Base-by-base conservation (phyloP, 805 yeast genomes). In the Ogataea degrootiae region DNA sequence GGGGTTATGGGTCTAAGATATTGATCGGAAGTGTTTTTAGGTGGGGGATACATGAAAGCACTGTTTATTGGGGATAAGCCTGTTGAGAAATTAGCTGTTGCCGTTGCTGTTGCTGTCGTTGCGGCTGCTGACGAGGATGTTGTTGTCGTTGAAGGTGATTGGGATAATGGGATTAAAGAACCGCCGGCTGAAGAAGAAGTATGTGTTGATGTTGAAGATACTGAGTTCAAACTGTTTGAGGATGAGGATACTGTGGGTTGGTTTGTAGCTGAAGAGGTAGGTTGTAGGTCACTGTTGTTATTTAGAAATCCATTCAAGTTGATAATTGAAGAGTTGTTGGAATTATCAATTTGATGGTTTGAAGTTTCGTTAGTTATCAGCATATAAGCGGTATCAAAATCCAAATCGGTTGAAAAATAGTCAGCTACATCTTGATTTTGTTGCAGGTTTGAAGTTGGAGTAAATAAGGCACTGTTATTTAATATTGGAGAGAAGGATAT, bases 361-460 rank as follows among this genome's bases (percentile, higher is more conserved):
- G 31, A n/a, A 33, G 40, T 11, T 29, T 55, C 59, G 33, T 51
- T 50, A 7, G 55, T 59, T 62, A 68, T 66, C 35, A 67, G 54
- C 61, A 60, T 53, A 42, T 64, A 65, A 3, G 71, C 71, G 1
- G 71, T 67, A 39, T 68, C 70, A 48, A 68, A 68, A 42, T 67
- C 71, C 36, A 65, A 48, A 42, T 63, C 65, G 6, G 63, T 31
- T 1, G 61, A 50, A 39, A 57, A 56, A 33, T 54, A 57, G 21
- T 51, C 56, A 17, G 33, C 12, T 14, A 36, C 14, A 36, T 45
- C 41, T 16, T 42, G 36, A 9, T 19, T 43, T 29, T n/a, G 16
- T 2, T 33, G 34, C 11, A 31, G 12, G 5, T 12, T 17, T 7
- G 15, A 31, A 7, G 42, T 31, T 12, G 42, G 36, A 5, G 42